phyloP scores from a whole-genome alignment of 208 protist genomes.

The Acanthamoeba lenticulata region DNA sequence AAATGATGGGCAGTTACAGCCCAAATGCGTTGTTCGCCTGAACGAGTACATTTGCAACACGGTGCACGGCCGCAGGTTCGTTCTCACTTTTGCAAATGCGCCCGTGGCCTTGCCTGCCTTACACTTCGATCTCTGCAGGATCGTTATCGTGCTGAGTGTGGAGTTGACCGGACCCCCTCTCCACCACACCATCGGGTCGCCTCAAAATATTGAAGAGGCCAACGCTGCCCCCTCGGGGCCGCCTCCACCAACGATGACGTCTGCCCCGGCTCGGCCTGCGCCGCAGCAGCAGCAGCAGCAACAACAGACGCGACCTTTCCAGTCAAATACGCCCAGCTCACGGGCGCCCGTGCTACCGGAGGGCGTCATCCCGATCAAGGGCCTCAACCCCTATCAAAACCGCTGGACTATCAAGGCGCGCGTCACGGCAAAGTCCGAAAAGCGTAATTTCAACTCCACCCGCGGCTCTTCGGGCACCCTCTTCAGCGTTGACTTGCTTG shows the following conservation, averaged over 20 bases:
- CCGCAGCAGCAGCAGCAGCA: too few species aligned
- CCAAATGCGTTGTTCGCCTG: slow-evolving; percentile 57
- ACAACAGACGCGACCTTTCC: background rate
- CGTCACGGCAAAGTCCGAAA: slow-evolving; percentile 59
- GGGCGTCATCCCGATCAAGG: slow-evolving; percentile 60
- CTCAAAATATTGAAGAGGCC: slow-evolving; percentile 11
- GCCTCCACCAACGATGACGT: background rate
- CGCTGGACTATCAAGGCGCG: slow-evolving; percentile 76
- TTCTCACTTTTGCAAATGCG: background rate
- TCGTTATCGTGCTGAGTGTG: slow-evolving; percentile 12
- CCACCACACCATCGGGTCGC: background rate
- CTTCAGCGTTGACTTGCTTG: slow-evolving; percentile 73
- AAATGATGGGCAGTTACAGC: slow-evolving; percentile 35
- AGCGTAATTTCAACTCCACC: slow-evolving; percentile 62
- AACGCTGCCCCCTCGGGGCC: background rate
- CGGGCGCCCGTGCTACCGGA: background rate
- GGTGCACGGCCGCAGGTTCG: slow-evolving; percentile 43
- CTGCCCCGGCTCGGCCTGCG: background rate
- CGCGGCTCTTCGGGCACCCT: slow-evolving; percentile 66
- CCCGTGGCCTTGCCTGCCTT: background rate
- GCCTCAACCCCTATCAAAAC: slow-evolving; percentile 72
- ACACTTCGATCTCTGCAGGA: background rate
- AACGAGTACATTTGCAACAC: slow-evolving; percentile 74
- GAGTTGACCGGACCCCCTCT: background rate
- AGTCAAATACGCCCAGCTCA: background rate